A percentile compares a stretch with the other conserved stretches of the same genome.
phyloP scores from a whole-genome alignment of 768 basidiomycete genomes.

The Daedalea quercina region DNA sequence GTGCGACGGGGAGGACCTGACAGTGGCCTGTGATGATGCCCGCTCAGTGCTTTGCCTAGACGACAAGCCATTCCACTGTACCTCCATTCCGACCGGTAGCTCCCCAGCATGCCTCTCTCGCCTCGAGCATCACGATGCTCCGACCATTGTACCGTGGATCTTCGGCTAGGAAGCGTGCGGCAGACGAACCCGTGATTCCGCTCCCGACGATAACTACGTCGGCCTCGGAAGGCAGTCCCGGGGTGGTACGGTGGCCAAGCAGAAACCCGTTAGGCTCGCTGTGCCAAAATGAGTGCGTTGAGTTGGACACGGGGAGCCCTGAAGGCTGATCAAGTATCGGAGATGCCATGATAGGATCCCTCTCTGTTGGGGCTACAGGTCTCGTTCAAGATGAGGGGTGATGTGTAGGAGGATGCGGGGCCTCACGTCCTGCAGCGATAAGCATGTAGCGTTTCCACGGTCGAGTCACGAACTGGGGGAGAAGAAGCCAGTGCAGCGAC shows the following conservation, averaged over 20 bases:
- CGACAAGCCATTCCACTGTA: conserved; percentile 32
- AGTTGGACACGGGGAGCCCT: conserved; percentile 47
- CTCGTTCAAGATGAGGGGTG: no score
- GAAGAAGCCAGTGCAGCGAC: no score
- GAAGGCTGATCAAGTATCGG: conserved; percentile 30
- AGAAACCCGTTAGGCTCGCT: conserved; percentile 7
- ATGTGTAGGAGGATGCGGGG: no score
- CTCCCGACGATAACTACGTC: conserved; percentile 72
- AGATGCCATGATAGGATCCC: no score
- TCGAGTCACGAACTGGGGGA: no score
- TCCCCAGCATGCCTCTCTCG: conserved; percentile 68
- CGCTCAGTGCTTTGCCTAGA: conserved; percentile 57
- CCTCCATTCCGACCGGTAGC: conserved; percentile 51
- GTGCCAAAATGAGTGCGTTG: conserved; percentile 54
- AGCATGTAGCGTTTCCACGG: no score
- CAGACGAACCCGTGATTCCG: conserved; percentile 66
- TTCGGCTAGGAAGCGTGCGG: conserved; percentile 48
- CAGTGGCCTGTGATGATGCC: conserved; percentile 53
- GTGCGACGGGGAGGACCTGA: conserved; percentile 31
- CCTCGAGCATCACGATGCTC: conserved; percentile 71
- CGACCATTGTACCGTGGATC: conserved; percentile 20
- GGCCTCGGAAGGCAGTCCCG: conserved; percentile 35
- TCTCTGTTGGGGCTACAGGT: no score
- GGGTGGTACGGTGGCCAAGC: not conserved
- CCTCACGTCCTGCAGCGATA: no score